Evolutionary conservation across 352 stramenopile genomes (phyloP), one percentile per base, ranked within the genome.

Genomic region (Phytophthora boehmeriae): DNA sequence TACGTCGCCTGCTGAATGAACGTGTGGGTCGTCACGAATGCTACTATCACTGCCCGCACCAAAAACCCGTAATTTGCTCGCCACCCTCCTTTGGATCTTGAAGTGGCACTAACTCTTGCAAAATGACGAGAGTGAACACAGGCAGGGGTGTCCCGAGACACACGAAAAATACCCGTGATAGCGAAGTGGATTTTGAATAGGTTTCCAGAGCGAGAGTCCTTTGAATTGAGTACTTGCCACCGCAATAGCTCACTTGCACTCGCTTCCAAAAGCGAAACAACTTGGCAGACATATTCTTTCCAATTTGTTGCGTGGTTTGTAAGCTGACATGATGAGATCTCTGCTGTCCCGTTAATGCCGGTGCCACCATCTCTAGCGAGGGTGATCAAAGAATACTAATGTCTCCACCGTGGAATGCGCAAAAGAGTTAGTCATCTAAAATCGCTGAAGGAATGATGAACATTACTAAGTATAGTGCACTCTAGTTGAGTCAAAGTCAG

Each of bases 61-160:
- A 41, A 51, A 25, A 51, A 41, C 8, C 52, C 39, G 13, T 28
- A 59, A 14, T 63, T 68, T 32, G 9, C 34, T 14, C 20, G 36
- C 45, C 47, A 57, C 8, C 60, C 45, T 13, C 42, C 38, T 17
- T 9, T 34, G 52, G 60, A 23, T 58, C 42, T 43, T 63, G 52
- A 5, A 68, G 35, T 3, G 60, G 60, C 9, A 63, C 32, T 11
- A 38, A 20, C 43, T 68, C 60, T n/a, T 54, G 16, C 1, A 38
- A 10, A 38, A 59, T 8, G 3, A 63, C 34, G 1, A 61, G 42
- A 13, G 5, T 13, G 16, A 39, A 22, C 22, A 43, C 52, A 13
- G 59, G 59, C 1, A 57, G 8, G 1, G 45, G 48, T 9, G 30
- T 59, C 1, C n/a, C 34, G 17, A 63, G 20, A 14, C 48, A 53